Base-by-base conservation (phyloP, 2,329 filamentous ascomycete genomes). In the Colletotrichum sp. region DNA sequence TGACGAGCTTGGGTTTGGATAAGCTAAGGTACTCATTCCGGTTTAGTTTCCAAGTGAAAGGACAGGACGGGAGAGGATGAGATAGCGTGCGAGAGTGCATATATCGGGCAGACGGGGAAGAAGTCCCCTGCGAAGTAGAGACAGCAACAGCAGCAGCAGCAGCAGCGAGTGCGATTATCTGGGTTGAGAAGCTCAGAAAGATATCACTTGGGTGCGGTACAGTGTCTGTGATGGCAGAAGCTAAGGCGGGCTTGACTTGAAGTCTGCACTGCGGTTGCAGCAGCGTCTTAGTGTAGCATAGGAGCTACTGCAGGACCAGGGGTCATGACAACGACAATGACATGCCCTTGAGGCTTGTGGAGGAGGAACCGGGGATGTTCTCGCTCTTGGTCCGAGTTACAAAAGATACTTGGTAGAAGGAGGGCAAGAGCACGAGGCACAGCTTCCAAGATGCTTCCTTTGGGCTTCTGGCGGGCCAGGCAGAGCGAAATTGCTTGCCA, bases 191-290 rank as follows among this genome's bases (percentile, higher is more conserved):
- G 0, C 18, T 13, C n/a, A 52, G n/a, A 21, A 52, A 63, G 59
- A 16, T 36, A 63, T 63, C 28, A 36, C 59, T 36, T 36, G 28
- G 60, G 60, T 63, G 32, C 18, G 21, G 34, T 64, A 64, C 44
- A 24, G 24, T 30, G 12, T 52, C 44, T 52, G 44, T 52, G n/a
- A 52, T 52, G 44, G 44, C 1, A 5, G 44, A 52, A 52, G 44
- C 44, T 52, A 52, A 52, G 26, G 63, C 28, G 28, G 10, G 8
- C 28, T 69, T 26, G 66, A 60, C 52, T 60, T 18, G 32, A 59
- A 44, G 66, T 69, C 52, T 60, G 52, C 52, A 39, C 66, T 60
- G 66, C 66, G 52, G 52, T 69, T 79, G 64, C 57, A 80, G 73
- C 24, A 78, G 32, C 2, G 77, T 77, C 52, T 79, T 13, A 52